A percentile compares a stretch with the other conserved stretches of the same genome.
Conservation (phyloP, 2,329 filamentous ascomycete genomes). For the Clonostachys rosea region DNA sequence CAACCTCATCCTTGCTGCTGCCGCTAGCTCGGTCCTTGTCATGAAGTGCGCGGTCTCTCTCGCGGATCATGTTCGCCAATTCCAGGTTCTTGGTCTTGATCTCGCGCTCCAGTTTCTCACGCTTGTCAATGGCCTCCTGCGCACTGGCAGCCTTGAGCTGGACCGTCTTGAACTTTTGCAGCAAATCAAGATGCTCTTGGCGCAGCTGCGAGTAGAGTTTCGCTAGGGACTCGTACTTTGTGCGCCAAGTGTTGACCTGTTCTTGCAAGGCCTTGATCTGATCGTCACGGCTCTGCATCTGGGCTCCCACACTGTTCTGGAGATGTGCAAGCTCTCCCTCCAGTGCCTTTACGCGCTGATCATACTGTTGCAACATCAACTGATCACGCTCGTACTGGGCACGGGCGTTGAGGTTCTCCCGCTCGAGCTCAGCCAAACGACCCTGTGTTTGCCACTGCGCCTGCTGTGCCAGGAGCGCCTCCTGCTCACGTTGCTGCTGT, state of each 20-base stretch:
- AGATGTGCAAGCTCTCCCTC: constrained; percentile 83
- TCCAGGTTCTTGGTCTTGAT: constrained; percentile 99
- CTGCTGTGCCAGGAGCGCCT: constrained; percentile 84
- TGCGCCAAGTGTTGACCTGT: constrained; percentile 95
- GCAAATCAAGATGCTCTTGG: constrained; percentile 87
- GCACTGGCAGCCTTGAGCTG: constrained; percentile 96
- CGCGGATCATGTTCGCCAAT: constrained; percentile 95
- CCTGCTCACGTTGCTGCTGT: constrained; percentile 85
- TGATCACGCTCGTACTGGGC: constrained; percentile 98
- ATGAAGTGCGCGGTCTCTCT: constrained; percentile 87
- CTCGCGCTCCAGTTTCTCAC: constrained; percentile 93
- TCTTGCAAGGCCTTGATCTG: constrained; percentile 91
- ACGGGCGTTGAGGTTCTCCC: constrained; percentile 88
- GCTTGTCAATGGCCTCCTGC: constrained; percentile 90
- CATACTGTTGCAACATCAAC: constrained; percentile 94
- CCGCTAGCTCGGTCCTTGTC: constrained; percentile 87
- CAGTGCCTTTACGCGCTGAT: constrained; percentile 86
- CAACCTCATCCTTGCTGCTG: constrained; percentile 85
- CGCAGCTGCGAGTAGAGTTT: constrained; percentile 96
- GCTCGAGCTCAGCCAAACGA: constrained; percentile 90
- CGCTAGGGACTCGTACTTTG: constrained; percentile 93
- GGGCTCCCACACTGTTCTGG: constrained; percentile 77
- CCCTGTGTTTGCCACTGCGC: constrained; percentile 92
- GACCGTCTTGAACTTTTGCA: constrained; percentile 94
- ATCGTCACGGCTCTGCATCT: constrained; percentile 86